These are phyloP conservation scores for Monascus purpureus DNA, from an alignment of 495 filamentous ascomycete species.

Conservation along the genomic window DNA sequence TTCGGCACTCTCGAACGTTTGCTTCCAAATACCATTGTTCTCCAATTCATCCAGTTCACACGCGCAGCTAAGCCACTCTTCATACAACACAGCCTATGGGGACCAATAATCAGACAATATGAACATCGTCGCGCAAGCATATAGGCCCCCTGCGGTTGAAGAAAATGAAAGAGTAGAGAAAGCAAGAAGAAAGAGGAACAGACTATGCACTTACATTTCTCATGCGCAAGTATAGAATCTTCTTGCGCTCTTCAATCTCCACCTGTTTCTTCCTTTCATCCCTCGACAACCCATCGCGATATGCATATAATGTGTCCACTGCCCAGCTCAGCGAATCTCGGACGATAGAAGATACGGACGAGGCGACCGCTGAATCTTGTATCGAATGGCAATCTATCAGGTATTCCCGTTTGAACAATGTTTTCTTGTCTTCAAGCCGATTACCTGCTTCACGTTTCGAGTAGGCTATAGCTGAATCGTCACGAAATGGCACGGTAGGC, in stretches of 20 bases:
- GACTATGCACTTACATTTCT: slow-evolving; percentile 33
- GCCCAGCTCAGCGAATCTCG: slow-evolving; percentile 26
- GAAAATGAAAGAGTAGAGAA: background rate
- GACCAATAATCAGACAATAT: no score
- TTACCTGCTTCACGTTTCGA: slow-evolving; percentile 14
- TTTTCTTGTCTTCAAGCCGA: slow-evolving; percentile 4
- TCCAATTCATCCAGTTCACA: slow-evolving; percentile 69
- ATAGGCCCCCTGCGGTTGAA: background rate
- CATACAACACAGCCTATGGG: slow-evolving; percentile 42
- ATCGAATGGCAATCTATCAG: slow-evolving; percentile 7
- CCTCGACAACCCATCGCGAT: slow-evolving; percentile 41
- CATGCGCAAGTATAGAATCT: slow-evolving; percentile 48
- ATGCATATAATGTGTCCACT: slow-evolving; percentile 32
- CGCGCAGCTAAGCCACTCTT: slow-evolving; percentile 53
- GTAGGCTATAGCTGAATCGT: slow-evolving; percentile 20
- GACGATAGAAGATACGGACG: slow-evolving; percentile 23
- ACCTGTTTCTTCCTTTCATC: slow-evolving; percentile 37
- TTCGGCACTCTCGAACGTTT: slow-evolving; percentile 45
- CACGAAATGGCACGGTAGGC: slow-evolving; percentile 20
- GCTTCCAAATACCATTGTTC: slow-evolving; percentile 72
- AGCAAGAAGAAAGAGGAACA: background rate
- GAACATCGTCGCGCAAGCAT: slow-evolving; percentile 2
- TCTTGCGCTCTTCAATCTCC: slow-evolving; percentile 42
- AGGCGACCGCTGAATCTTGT: slow-evolving; percentile 17
- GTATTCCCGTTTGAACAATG: slow-evolving; percentile 1